These are phyloP conservation scores for Trichoderma reesei DNA, from an alignment of 495 filamentous ascomycete species.

Conservation along the genomic window DNA sequence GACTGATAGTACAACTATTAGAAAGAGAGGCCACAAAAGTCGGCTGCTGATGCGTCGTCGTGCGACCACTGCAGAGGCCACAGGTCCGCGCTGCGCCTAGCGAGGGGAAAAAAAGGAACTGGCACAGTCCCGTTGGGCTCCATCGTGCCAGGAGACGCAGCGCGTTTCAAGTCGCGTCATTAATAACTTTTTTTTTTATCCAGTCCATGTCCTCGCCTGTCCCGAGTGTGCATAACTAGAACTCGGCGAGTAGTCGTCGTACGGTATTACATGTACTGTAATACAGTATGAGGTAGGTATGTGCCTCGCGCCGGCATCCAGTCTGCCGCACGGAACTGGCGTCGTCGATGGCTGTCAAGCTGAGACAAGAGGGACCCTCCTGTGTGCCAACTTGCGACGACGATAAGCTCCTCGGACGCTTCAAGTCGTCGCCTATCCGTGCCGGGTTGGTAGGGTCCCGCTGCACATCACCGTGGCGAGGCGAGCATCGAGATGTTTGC, in stretches of 20 bases:
- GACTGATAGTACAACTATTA: conserved; percentile 2
- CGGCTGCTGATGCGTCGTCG: conserved; percentile 9
- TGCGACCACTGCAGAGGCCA: conserved; percentile 3
- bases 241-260: neutral
- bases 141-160: conserved; percentile 4
- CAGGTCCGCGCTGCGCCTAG: neutral
- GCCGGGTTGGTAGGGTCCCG: neutral
- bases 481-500: neutral
- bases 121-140: neutral
- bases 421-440: neutral
- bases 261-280: neutral
- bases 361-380: conserved; percentile 6
- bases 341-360: neutral
- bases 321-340: neutral
- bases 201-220: too few relatives aligned
- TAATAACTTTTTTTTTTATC: too few relatives aligned
- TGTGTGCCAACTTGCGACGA: conserved; percentile 5
- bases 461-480: conserved; percentile 5
- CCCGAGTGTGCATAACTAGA: neutral
- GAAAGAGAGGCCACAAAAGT: conserved; percentile 2
- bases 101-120: conserved; percentile 4
- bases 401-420: neutral
- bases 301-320: neutral
- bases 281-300: neutral
- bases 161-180: neutral